Percentiles rank a stretch among this genome's conserved stretches.
Conservation (phyloP, 2,329 filamentous ascomycete species). For the Juglanconis juglandina region DNA sequence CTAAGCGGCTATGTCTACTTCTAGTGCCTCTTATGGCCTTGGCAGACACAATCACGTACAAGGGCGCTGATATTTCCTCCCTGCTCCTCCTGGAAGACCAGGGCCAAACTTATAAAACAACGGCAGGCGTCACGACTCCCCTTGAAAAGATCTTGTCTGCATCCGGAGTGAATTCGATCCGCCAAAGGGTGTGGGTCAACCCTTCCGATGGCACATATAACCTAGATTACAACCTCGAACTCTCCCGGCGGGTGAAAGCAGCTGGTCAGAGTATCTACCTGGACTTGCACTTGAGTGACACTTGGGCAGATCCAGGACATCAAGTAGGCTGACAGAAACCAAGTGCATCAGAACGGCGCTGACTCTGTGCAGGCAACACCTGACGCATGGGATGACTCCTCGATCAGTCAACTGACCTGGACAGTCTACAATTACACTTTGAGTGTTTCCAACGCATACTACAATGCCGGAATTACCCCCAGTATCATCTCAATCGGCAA, state of each 20-base stretch:
- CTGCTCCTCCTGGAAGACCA: conserved; percentile 58
- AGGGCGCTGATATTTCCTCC: conserved; percentile 70
- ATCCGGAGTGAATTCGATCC: conserved; percentile 38
- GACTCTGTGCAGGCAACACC: neutral
- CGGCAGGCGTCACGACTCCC: conserved; percentile 46
- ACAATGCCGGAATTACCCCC: conserved; percentile 50
- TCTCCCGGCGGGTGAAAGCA: conserved; percentile 61
- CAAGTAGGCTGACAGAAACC: no score
- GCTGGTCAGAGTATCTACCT: conserved; percentile 60
- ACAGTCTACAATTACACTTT: conserved; percentile 67
- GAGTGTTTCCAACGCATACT: conserved; percentile 60
- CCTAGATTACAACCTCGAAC: conserved; percentile 64
- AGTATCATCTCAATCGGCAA: conserved; percentile 69
- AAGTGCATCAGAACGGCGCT: neutral
- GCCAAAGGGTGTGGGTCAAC: conserved; percentile 72
- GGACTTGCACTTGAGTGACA: conserved; percentile 65
- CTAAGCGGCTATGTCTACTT: no score
- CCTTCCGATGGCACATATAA: conserved; percentile 62
- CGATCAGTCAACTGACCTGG: conserved; percentile 54
- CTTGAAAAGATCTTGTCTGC: conserved; percentile 61
- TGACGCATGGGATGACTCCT: neutral
- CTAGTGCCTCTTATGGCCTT: neutral
- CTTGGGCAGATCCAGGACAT: conserved; percentile 62
- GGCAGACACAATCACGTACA: conserved; percentile 50
- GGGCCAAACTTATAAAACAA: conserved; percentile 59